Evolutionary conservation across 495 filamentous ascomycete species (phyloP), one percentile per base, ranked within the genome.

Genomic region (Chaetomium tenue): DNA sequence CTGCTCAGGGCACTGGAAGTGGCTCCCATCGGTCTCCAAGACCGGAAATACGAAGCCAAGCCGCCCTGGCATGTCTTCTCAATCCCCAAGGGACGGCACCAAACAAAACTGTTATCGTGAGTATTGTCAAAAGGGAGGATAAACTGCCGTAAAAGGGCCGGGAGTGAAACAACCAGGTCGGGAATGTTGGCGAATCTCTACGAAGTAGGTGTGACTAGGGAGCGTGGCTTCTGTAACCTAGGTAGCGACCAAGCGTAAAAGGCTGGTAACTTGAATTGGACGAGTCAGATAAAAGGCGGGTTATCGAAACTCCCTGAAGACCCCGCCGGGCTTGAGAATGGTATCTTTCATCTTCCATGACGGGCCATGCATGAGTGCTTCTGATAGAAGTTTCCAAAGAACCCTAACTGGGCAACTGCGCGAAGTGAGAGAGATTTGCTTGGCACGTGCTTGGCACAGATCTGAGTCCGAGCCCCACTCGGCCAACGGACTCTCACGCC

Each of bases 401-500:
- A 18, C 13, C 40, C 13, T 4, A n/a, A n/a, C n/a, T n/a, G n/a
- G n/a, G n/a, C n/a, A n/a, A n/a, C 16, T 44, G 2, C 13, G 8
- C 6, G 8, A 44, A 11, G 40, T 42, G 7, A 11, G 37, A 1
- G n/a, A 39, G 4, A 3, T 23, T 6, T 33, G 16, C 40, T 40
- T 44, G 16, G 40, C 40, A 40, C 9, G 6, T 33, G 16, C 40
- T 40, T 44, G 16, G 40, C 40, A 40, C 9, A 30, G 28, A 37
- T 11, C 33, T 7, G 5, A 12, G 8, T 37, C 9, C 33, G 33
- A 37, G 11, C 33, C 33, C 33, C 33, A 37, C 33, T 8, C 33
- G 9, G 30, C 13, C 54, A 55, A 20, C 61, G 18, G 26, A 15
- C 33, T 16, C 63, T 46, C 16, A 46, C 61, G 59, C 55, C 46